Base-by-base conservation (phyloP, 192 early-diverging fungal species). In the Physocladia obscura region DNA sequence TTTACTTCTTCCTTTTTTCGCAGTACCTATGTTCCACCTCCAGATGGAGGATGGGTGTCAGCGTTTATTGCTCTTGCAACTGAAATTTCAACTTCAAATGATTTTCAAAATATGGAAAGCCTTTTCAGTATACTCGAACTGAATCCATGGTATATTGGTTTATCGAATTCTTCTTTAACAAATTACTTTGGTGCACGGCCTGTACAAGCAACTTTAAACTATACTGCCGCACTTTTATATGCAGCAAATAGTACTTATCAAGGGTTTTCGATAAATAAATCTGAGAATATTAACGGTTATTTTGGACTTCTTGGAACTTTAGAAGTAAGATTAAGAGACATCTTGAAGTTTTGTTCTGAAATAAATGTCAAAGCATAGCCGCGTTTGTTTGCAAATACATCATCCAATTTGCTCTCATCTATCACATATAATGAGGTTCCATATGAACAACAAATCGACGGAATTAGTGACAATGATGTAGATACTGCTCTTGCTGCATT, bases 21-120 rank as follows among this genome's bases (percentile, higher is more conserved):
- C 40, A 73, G 71, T 31, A 73, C 71, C 8, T 73, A 57, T 32
- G 32, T 50, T 5, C 34, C 62, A 35, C 71, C 61, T 32, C 71
- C 71, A 2, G 55, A 64, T 38, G 60, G 62, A 21, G 71, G 71
- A 15, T 73, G 71, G 71, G 4, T 55, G 4, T 38, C 27, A 37
- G 50, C 54, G 13, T 22, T 68, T 32, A 22, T 2, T 3, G 29
- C 1, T 4, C 17, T 39, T 26, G 4, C 8, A 8, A 5, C 34
- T 44, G n/a, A n/a, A n/a, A n/a, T n/a, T n/a, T 13, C 59, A 4
- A 62, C 17, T 39, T 40, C 0, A 27, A 17, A 37, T 26, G 65
- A 68, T 57, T 19, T 40, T 2, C 11, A 17, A 6, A 2, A 49
- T 2, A 31, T 57, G n/a, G 32, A 35, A 30, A 22, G 17, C 19